Percentiles rank a stretch among this genome's conserved stretches.
phyloP scores from a whole-genome alignment of 1,139 yeast species.

The Meyerozyma guilliermondii region DNA sequence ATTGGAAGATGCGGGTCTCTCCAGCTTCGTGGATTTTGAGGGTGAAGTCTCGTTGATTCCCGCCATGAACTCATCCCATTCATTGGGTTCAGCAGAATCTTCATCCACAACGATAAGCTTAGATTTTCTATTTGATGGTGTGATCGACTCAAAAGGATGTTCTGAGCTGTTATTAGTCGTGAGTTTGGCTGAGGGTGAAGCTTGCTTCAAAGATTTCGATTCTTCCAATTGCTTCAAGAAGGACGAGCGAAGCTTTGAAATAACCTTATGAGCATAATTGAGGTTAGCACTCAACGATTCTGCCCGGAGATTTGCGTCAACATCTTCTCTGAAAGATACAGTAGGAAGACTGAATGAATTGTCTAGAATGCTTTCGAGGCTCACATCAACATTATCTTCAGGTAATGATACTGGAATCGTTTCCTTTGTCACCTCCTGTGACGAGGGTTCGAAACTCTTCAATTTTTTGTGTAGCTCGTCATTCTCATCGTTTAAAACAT shows the following conservation, averaged over 20 bases:
- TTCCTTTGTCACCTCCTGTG: conserved; percentile 15
- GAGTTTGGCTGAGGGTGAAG: no score
- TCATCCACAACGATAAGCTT: conserved; percentile 27
- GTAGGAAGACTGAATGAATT: conserved; percentile 24
- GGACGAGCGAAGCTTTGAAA: conserved; percentile 48
- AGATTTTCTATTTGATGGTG: conserved; percentile 36
- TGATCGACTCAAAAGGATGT: conserved; percentile 10
- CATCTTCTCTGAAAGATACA: conserved; percentile 34
- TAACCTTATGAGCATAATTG: conserved; percentile 59
- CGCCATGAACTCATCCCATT: conserved; percentile 41
- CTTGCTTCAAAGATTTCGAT: not conserved
- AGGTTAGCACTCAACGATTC: conserved; percentile 67
- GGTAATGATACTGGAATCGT: conserved; percentile 19
- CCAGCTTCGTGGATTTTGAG: conserved; percentile 1
- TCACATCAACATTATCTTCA: not conserved
- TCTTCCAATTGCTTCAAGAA: conserved; percentile 27
- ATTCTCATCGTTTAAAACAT: conserved; percentile 61
- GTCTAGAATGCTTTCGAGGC: conserved; percentile 30
- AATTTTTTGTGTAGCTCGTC: conserved; percentile 47
- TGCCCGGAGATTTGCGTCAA: conserved; percentile 52
- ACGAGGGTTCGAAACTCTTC: conserved; percentile 13
- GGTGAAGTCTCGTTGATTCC: conserved; percentile 7
- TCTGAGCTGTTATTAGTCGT: not conserved
- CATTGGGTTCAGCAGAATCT: conserved; percentile 14
- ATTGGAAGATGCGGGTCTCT: not conserved